Conservation (phyloP, 2,329 filamentous ascomycete genomes). For the Drechslerella stenobrocha region DNA sequence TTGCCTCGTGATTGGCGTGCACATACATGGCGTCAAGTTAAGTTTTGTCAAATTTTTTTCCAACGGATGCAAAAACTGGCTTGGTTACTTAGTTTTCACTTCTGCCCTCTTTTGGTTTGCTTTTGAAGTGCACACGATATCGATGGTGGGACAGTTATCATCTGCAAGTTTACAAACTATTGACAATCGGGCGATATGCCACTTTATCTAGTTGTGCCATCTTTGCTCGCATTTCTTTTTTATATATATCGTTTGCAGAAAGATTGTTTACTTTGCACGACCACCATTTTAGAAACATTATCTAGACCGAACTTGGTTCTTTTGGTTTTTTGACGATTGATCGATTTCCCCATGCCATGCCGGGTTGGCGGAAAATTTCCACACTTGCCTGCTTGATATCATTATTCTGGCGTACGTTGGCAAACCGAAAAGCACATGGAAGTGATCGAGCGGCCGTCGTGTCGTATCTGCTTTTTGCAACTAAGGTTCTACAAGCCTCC, state of each 20-base stretch:
- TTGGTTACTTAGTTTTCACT: neutral
- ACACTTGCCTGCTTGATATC: neutral
- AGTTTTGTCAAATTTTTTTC: too few relatives aligned
- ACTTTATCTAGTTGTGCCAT: too few relatives aligned
- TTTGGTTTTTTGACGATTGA: neutral
- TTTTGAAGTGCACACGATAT: neutral
- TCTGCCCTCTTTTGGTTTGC: neutral
- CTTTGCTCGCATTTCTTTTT: too few relatives aligned
- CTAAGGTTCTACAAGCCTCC: neutral
- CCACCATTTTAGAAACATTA: too few relatives aligned
- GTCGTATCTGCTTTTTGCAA: too few relatives aligned
- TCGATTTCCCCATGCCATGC: neutral
- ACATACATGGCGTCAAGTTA: slow-evolving; percentile 24
- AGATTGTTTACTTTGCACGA: too few relatives aligned
- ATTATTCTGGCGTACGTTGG: neutral
- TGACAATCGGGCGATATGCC: too few relatives aligned
- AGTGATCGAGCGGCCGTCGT: neutral
- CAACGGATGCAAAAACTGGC: neutral
- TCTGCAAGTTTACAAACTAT: too few relatives aligned
- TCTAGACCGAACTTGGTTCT: neutral
- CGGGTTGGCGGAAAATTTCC: too few relatives aligned
- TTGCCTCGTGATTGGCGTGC: slow-evolving; percentile 31
- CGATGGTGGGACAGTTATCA: neutral
- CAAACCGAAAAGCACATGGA: slow-evolving; percentile 1
- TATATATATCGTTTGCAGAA: too few relatives aligned